A percentile compares a stretch with the other conserved stretches of the same genome.
Conservation (phyloP, 2,329 filamentous ascomycete species). For the Alternaria novae-zelandiae region DNA sequence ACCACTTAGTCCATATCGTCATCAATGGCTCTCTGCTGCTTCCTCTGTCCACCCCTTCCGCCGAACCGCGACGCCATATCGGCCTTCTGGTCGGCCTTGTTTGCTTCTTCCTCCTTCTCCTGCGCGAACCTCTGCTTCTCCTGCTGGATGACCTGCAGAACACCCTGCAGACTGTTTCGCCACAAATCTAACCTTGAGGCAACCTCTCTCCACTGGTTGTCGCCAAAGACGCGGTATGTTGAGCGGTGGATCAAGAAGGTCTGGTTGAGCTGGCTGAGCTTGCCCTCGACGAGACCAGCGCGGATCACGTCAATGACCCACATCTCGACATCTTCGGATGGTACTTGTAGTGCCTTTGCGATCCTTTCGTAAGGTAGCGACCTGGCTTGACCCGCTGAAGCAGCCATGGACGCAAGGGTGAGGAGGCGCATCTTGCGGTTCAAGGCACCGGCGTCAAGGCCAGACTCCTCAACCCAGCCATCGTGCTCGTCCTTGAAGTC, state of each 20-base stretch:
- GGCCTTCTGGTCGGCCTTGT: slow-evolving; percentile 73
- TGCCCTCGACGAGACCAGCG: slow-evolving; percentile 92
- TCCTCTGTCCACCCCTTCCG: slow-evolving; percentile 28
- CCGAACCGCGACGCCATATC: slow-evolving; percentile 40
- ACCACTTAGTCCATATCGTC: slow-evolving; percentile 44
- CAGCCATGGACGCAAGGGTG: slow-evolving; percentile 88
- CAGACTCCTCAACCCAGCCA: slow-evolving; percentile 80
- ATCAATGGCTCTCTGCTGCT: slow-evolving; percentile 43
- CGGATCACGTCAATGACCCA: slow-evolving; percentile 99
- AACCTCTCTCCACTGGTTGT: slow-evolving; percentile 98
- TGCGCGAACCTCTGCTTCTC: slow-evolving; percentile 81
- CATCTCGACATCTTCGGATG: slow-evolving; percentile 86
- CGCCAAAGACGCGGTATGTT: slow-evolving; percentile 94
- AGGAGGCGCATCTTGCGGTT: slow-evolving; percentile 96
- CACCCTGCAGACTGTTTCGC: slow-evolving; percentile 79
- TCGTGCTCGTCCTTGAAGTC: slow-evolving; percentile 93
- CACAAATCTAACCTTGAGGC: slow-evolving; percentile 89
- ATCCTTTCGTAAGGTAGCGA: slow-evolving; percentile 90
- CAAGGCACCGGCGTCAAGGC: slow-evolving; percentile 73
- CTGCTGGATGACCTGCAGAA: slow-evolving; percentile 77
- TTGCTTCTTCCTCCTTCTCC: slow-evolving; percentile 78
- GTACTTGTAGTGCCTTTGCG: slow-evolving; percentile 82
- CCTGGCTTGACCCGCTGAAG: slow-evolving; percentile 75
- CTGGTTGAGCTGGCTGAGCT: slow-evolving; percentile 89
- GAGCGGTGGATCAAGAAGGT: slow-evolving; percentile 96